Conservation (phyloP, 1,139 yeast species). For the Hyphopichia pseudoburtonii region DNA sequence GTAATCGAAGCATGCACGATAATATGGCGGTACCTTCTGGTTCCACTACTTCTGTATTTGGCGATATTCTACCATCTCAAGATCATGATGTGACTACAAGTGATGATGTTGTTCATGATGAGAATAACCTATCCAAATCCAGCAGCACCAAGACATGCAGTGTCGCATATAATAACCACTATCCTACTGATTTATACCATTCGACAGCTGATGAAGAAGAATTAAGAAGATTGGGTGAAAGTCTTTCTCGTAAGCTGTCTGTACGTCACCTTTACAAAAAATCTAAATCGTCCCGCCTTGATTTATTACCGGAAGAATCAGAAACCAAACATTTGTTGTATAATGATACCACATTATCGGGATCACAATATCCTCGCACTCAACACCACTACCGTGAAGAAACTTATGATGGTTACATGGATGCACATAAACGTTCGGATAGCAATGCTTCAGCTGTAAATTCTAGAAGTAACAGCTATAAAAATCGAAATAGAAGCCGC, state of each 20-base stretch:
- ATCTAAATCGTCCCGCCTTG: conserved; percentile 6
- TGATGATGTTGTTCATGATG: conserved; percentile 2
- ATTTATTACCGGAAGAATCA: conserved; percentile 11
- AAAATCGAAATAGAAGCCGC: conserved; percentile 7
- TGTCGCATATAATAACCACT: not conserved
- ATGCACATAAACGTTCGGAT: conserved; percentile 4
- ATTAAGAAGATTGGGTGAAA: conserved; percentile 32
- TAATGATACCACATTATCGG: conserved; percentile 5
- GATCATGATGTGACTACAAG: conserved; percentile 1
- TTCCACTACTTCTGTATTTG: not conserved
- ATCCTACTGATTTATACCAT: conserved; percentile 1
- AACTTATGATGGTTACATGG: conserved; percentile 16
- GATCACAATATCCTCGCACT: conserved; percentile 9
- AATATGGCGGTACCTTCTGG: conserved; percentile 1
- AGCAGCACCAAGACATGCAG: too few species aligned
- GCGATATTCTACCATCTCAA: not conserved
- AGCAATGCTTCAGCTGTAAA: not conserved
- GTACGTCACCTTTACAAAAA: conserved; percentile 23
- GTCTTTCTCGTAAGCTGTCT: conserved; percentile 27
- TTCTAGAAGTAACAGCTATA: conserved; percentile 4
- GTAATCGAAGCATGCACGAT: not conserved
- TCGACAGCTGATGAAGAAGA: conserved; percentile 22
- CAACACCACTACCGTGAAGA: conserved; percentile 16
- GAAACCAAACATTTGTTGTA: conserved; percentile 15
- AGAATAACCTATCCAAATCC: not conserved